Evolutionary conservation across 192 early-diverging fungal genomes (phyloP), one percentile per base, ranked within the genome.

Genomic region (Linnemannia elongata): DNA sequence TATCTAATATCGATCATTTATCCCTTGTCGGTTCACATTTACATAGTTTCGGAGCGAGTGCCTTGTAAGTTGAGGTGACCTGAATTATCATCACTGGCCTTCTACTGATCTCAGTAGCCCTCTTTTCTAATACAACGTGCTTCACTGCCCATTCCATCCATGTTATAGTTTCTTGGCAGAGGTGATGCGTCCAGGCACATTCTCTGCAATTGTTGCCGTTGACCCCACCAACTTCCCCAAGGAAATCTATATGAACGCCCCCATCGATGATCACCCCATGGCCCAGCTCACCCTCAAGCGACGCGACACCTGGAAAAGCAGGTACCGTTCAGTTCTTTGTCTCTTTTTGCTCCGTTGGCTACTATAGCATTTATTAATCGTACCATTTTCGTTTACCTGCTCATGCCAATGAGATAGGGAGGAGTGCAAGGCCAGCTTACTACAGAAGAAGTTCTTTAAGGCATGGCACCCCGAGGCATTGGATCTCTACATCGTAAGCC

Each of bases 401-500:
- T 18, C 20, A 52, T 52, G 18, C 68, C 33, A n/a, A 69, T 66
- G 60, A 42, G 36, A 57, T 60, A 91, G 91, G 18, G 78, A 78
- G 15, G 83, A 72, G 4, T 82, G 82, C 12, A 70, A 76, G 22
- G 57, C 77, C 18, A 72, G 57, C 0, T 81, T 91, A 24, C 18
- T 75, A 30, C 57, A 74, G 27, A 86, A 80, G 60, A 33, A 44
- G 27, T 91, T 91, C 71, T 93, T 84, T 38, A 77, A 87, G 60
- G 68, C 47, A 0, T 92, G 90, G 80, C 87, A 90, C 69, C 83
- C 90, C 63, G 92, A 93, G 38, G 88, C 88, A 52, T 75, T 93
- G 30, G 86, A 93, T 22, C 57, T 90, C 17, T 92, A 91, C 77
- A 47, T 94, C 27, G 93, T 93, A 90, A 78, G 88, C 55, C 63